Evolutionary conservation across 2,329 filamentous ascomycete species (phyloP).

Genomic region (Cordyceps cateniannulata): DNA sequence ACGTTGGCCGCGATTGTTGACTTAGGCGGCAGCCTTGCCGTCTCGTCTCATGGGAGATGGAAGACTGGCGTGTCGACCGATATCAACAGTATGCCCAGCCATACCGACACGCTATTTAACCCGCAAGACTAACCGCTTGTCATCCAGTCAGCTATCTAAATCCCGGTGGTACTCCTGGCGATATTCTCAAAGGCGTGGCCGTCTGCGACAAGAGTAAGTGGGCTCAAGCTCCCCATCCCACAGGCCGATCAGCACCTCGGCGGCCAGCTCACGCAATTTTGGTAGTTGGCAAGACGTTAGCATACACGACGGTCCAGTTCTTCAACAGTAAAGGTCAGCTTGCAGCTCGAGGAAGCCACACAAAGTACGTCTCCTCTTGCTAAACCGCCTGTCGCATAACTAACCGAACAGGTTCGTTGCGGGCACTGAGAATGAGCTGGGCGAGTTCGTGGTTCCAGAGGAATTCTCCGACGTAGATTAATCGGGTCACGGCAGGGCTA

Average conservation of each 20-base stretch:
- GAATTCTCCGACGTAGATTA: constrained; percentile 29
- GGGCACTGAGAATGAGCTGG: constrained; percentile 30
- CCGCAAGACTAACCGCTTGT: not conserved
- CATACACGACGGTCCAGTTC: constrained; percentile 55
- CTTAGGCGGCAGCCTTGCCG: constrained; percentile 57
- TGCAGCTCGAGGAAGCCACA: constrained; percentile 58
- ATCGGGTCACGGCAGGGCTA: not conserved
- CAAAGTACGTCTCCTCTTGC: constrained; percentile 42
- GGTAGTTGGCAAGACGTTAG: constrained; percentile 56
- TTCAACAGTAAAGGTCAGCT: constrained; percentile 52
- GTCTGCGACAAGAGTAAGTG: constrained; percentile 54
- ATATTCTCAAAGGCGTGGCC: constrained; percentile 49
- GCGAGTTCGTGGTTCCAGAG: constrained; percentile 30
- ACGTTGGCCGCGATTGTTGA: constrained; percentile 72
- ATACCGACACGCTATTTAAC: not conserved
- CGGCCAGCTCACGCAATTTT: not conserved
- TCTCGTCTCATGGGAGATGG: constrained; percentile 57
- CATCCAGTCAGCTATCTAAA: constrained; percentile 55
- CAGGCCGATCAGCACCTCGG: not conserved
- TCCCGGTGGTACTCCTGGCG: constrained; percentile 50
- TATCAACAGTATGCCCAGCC: constrained; percentile 43
- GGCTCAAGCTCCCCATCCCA: too few relatives aligned
- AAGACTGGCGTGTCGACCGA: constrained; percentile 60
- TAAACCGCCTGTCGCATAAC: not conserved
- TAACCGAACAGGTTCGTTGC: constrained; percentile 33